phyloP scores from a whole-genome alignment of 169 alveolate genomes.

The Plasmodium blacklocki region DNA sequence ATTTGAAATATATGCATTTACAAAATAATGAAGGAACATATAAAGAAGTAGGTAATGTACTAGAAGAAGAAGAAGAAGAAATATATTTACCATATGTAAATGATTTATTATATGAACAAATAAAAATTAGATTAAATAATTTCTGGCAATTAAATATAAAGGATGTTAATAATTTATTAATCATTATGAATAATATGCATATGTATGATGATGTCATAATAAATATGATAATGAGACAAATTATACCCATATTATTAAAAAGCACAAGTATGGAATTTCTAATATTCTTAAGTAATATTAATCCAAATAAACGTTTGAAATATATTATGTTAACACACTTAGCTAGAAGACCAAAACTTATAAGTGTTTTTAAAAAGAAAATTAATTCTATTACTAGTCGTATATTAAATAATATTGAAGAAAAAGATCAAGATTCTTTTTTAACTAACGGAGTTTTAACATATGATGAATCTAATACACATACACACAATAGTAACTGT shows the following conservation, averaged over 20 bases:
- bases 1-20: background rate
- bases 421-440: background rate
- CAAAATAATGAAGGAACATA: background rate
- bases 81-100: conserved; percentile 49
- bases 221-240: conserved; percentile 74
- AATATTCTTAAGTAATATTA: conserved; percentile 66
- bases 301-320: conserved; percentile 38
- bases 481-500: background rate
- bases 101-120: conserved; percentile 71
- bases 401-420: conserved; percentile 21
- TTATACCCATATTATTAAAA: conserved; percentile 43
- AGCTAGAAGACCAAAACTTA: conserved; percentile 58
- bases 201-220: conserved; percentile 55
- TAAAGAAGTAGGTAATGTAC: too few species aligned
- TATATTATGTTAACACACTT: conserved; percentile 54
- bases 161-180: conserved; percentile 70
- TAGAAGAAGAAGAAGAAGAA: conserved; percentile 31
- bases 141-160: conserved; percentile 68
- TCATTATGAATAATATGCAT: conserved; percentile 38
- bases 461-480: background rate
- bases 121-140: conserved; percentile 53
- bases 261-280: conserved; percentile 46
- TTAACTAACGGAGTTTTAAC: too few species aligned
- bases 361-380: conserved; percentile 60
- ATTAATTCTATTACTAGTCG: conserved; percentile 53